Evolutionary conservation across 1,284 basidiomycete species (phyloP), one percentile per base, ranked within the genome.

Genomic region (Heterobasidion occidentale): DNA sequence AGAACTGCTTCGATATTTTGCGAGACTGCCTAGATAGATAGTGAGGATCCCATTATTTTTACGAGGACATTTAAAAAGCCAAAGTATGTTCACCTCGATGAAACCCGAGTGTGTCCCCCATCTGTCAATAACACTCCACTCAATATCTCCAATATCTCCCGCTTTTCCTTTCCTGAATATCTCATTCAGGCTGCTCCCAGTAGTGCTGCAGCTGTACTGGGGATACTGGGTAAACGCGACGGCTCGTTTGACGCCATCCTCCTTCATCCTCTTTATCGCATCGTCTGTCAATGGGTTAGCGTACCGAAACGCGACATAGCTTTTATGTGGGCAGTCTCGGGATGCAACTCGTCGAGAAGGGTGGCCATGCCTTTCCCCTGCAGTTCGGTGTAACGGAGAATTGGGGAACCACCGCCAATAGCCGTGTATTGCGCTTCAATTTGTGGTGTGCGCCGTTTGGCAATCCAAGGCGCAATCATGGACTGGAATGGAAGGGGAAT

Each of bases 211-310:
- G 66, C 90, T 94, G 74, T 99, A 99, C 71, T 99, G 97, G 1
- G 97, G 97, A 70, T 99, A 99, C 74, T 99, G 97, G 2, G 93
- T 94, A 74, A 99, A 99, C 19, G 95, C 97, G 27, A 99, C 79
- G 0, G 96, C 97, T 56, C 95, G 80, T 67, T 81, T 88, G 38
- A 99, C 94, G 19, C 95, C 94, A 68, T 99, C 97, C 53, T 76
- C 80, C 70, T 84, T 87, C 88, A 99, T 90, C 71, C 93, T 85
- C 56, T 78, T 81, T 19, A 93, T 79, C 27, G 90, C 88, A 64
- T 87, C 86, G 64, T 91, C 86, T 36, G 95, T 98, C 58, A 98
- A 75, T 1, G 96, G 97, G 47, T 83, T 79, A 19, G 92, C 94
- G 70, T 99, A 95, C 60, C 94, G 87, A 74, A 98, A 98, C 27